Evolutionary conservation across 306 rosid species (phyloP), one percentile per base, ranked within the genome.

Genomic region (Alnus glutinosa): DNA sequence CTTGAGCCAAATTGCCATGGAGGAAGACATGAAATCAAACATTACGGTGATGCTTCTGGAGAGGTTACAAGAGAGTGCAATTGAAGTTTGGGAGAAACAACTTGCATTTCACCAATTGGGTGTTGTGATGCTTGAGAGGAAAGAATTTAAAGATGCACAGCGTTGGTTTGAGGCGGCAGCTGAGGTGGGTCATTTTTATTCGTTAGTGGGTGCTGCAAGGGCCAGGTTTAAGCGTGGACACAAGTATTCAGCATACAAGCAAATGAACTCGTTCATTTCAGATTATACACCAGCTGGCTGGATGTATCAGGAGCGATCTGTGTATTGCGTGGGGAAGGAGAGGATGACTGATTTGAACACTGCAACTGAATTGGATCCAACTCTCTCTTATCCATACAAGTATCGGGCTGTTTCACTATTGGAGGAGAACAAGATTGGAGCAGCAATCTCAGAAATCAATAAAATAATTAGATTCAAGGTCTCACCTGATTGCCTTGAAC

Each of bases 221-320:
- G 85, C 97, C 7, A 93, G 89, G 84, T 93, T 47, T 80, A 91
- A 86, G 85, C 92, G 92, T 4, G 98, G 97, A 28, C 98, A 93
- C 77, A 90, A 82, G 52, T 93, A 90, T 82, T 80, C 83, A 0
- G 98, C 98, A 0, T 93, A 91, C 86, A 93, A 93, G 84, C 75
- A 85, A 84, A 89, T 89, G 85, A 93, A 88, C 77, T 86, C 91
- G 2, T 91, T 93, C 67, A 78, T 93, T 81, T 82, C 87, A 32
- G 90, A 90, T 78, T 74, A 89, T 75, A 79, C 85, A 74, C 92
- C 98, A 2, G 90, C 81, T 85, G 98, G 97, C 0, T 93, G 98
- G 98, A 93, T 93, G 95, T 90, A 93, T 86, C 95, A 91, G 81
- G 98, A 93, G 75, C 90, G 97, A 67, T 83, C 98, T 79, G n/a